These are phyloP conservation scores for Candida adriatica DNA, from an alignment of 805 yeast genomes.

Conservation along the genomic window DNA sequence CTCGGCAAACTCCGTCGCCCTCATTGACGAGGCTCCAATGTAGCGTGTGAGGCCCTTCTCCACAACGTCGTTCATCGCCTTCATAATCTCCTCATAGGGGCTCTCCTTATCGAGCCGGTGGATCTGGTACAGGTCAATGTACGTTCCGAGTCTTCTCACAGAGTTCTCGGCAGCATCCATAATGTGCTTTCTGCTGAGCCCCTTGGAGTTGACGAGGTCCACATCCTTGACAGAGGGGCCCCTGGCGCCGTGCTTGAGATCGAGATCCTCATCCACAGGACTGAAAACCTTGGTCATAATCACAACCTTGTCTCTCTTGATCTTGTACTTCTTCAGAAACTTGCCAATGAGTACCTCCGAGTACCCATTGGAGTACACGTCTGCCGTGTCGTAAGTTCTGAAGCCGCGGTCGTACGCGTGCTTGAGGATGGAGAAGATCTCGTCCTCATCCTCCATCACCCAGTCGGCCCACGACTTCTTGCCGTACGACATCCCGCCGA, in stretches of 20 bases:
- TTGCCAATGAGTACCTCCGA: conserved; percentile 48
- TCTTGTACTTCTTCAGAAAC: conserved; percentile 43
- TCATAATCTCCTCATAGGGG: conserved; percentile 45
- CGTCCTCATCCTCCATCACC: conserved; percentile 42
- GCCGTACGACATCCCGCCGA: conserved; percentile 53
- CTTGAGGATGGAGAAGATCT: conserved; percentile 37
- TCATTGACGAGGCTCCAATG: conserved; percentile 59
- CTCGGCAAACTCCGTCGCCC: conserved; percentile 27
- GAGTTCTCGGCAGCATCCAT: conserved; percentile 35
- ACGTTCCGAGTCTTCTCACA: conserved; percentile 35
- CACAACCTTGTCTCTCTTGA: conserved; percentile 47
- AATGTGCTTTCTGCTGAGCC: conserved; percentile 39
- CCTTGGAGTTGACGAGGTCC: conserved; percentile 26
- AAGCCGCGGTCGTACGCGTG: conserved; percentile 40
- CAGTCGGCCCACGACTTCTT: conserved; percentile 35
- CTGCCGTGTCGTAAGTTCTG: conserved; percentile 47
- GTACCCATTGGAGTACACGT: conserved; percentile 39
- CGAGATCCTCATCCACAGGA: conserved; percentile 13
- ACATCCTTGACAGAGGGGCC: conserved; percentile 25
- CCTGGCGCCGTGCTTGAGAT: conserved; percentile 5
- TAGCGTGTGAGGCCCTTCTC: conserved; percentile 40
- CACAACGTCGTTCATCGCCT: conserved; percentile 43
- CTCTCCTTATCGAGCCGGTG: conserved; percentile 40
- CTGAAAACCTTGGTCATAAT: conserved; percentile 38
- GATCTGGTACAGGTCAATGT: conserved; percentile 43